A percentile compares a stretch with the other conserved stretches of the same genome.
These are phyloP conservation scores for Fusarium circinatum DNA, from an alignment of 2,329 filamentous ascomycete genomes.

Conservation along the genomic window DNA sequence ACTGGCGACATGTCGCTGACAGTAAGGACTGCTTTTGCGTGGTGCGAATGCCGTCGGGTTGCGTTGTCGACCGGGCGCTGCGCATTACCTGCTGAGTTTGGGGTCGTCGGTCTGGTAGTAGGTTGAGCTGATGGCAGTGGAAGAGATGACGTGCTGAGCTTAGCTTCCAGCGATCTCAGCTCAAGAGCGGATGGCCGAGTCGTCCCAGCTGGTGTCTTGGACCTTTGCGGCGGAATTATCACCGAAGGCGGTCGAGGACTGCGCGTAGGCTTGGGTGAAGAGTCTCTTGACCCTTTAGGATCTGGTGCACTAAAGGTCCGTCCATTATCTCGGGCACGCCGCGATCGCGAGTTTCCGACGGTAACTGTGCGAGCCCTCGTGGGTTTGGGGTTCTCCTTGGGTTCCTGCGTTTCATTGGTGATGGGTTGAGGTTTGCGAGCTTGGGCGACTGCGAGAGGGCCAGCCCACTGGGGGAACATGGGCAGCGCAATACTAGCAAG, in stretches of 20 bases:
- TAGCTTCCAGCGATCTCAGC: slow-evolving; percentile 65
- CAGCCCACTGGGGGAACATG: slow-evolving; percentile 79
- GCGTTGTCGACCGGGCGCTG: slow-evolving; percentile 60
- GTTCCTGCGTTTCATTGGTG: slow-evolving; percentile 44
- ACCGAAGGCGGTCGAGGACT: slow-evolving; percentile 32
- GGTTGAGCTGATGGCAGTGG: slow-evolving; percentile 68
- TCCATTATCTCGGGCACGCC: slow-evolving; percentile 56
- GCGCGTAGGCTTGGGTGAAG: slow-evolving; percentile 43
- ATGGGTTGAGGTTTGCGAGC: slow-evolving; percentile 74
- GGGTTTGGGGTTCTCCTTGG: slow-evolving; percentile 57
- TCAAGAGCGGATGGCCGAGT: slow-evolving; percentile 63
- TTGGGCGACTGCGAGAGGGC: slow-evolving; percentile 83
- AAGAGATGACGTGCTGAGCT: slow-evolving; percentile 74
- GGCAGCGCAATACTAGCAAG: slow-evolving; percentile 80
- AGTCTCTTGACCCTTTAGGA: slow-evolving; percentile 45
- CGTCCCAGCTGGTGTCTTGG: slow-evolving; percentile 50
- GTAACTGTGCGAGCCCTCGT: slow-evolving; percentile 76
- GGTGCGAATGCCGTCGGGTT: slow-evolving; percentile 69
- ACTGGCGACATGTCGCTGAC: slow-evolving; percentile 69
- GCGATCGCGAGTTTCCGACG: slow-evolving; percentile 60
- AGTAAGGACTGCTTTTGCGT: slow-evolving; percentile 65
- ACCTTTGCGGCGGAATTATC: slow-evolving; percentile 39
- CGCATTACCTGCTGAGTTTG: slow-evolving; percentile 63
- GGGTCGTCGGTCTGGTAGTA: slow-evolving; percentile 65
- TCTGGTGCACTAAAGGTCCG: slow-evolving; percentile 59